These are phyloP conservation scores for Sphaerobolus stellatus DNA, from an alignment of 1,284 basidiomycete species.

Conservation along the genomic window DNA sequence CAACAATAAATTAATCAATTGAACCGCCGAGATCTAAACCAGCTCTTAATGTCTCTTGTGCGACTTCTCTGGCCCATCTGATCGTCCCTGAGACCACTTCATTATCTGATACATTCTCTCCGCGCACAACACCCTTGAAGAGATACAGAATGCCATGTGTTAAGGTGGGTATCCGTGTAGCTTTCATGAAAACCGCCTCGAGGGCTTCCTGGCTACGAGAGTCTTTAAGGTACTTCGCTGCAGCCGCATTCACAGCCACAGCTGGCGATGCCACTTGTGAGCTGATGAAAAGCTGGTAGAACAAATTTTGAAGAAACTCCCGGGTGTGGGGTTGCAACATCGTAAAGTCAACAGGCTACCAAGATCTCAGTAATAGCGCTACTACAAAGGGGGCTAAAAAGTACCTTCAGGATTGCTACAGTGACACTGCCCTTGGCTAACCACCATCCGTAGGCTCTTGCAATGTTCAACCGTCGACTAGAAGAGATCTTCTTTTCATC, in stretches of 20 bases:
- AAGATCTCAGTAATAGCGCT: not conserved
- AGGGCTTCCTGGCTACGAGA: slow-evolving; percentile 57
- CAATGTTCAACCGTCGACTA: slow-evolving; percentile 61
- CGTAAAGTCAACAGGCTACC: slow-evolving; percentile 85
- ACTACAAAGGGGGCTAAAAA: slow-evolving; percentile 6
- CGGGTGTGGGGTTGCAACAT: slow-evolving; percentile 60
- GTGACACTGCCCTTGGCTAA: slow-evolving; percentile 72
- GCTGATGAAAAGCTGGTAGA: slow-evolving; percentile 66
- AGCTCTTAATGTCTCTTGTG: too few species aligned
- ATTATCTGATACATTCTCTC: too few species aligned
- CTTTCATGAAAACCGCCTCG: slow-evolving; percentile 75
- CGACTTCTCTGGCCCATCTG: too few species aligned
- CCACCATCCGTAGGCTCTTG: slow-evolving; percentile 82
- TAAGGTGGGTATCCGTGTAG: slow-evolving; percentile 55
- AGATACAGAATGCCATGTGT: slow-evolving; percentile 72
- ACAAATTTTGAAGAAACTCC: slow-evolving; percentile 67
- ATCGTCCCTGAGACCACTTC: too few species aligned
- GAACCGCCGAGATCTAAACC: too few species aligned
- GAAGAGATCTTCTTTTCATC: slow-evolving; percentile 59
- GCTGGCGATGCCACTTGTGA: slow-evolving; percentile 71
- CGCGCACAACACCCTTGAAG: too few species aligned
- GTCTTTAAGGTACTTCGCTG: slow-evolving; percentile 35
- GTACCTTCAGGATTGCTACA: slow-evolving; percentile 81
- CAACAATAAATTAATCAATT: too few species aligned
- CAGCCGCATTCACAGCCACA: slow-evolving; percentile 39